These are phyloP conservation scores for Petunia hybrid DNA, from an alignment of 305 asterid species.

Conservation along the genomic window DNA sequence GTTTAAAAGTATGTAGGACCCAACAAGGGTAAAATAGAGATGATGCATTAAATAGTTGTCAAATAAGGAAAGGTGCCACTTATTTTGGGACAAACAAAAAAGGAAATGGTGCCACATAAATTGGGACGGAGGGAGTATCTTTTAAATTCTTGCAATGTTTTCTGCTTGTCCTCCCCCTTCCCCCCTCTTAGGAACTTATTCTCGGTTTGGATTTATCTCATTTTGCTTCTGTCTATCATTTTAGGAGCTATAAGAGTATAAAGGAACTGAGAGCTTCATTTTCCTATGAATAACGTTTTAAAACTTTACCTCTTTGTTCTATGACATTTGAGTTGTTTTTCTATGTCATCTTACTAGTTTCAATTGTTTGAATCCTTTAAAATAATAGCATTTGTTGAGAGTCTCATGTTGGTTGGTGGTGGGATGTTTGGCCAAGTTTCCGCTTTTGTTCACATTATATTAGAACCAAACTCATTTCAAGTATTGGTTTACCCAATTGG, in stretches of 20 bases:
- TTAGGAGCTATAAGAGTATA: conserved; percentile 11
- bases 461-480: no score
- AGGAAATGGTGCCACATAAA: no score
- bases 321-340: conserved; percentile 22
- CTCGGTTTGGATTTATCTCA: conserved; percentile 16
- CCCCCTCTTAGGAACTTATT: background rate
- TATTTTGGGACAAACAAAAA: no score
- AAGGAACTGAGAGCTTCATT: conserved; percentile 9
- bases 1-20: no score
- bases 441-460: no score
- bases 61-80: no score
- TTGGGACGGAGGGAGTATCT: no score
- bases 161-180: conserved; percentile 22
- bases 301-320: conserved; percentile 13
- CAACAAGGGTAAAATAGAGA: no score
- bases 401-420: no score
- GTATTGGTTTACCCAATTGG: no score
- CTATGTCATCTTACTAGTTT: background rate
- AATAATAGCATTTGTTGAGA: background rate
- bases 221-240: conserved; percentile 2
- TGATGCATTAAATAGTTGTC: no score
- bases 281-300: conserved; percentile 4
- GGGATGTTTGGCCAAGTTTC: no score
- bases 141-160: conserved; percentile 17
- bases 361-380: conserved; percentile 14